A percentile compares a stretch with the other conserved stretches of the same genome.
phyloP scores from a whole-genome alignment of 805 yeast species.

The Wilhelminamyces savonicus region DNA sequence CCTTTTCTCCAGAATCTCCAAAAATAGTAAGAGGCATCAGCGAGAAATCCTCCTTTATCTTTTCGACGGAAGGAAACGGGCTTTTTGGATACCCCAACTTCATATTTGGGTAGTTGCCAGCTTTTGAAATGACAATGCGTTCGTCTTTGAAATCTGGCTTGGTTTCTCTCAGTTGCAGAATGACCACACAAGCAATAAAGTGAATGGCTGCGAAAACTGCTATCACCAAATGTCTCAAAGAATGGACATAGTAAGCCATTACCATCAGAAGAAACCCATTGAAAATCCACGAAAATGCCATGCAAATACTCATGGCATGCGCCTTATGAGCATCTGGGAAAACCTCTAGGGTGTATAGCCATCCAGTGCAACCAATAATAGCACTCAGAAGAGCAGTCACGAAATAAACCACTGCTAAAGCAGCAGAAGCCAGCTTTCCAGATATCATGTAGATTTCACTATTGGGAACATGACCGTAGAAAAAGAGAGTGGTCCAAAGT shows the following conservation, averaged over 20 bases:
- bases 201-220: constrained; percentile 29
- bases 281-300: constrained; percentile 42
- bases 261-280: constrained; percentile 31
- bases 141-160: too few relatives aligned
- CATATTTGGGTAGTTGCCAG: too few relatives aligned
- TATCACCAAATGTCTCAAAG: constrained; percentile 35
- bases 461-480: too few relatives aligned
- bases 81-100: too few relatives aligned
- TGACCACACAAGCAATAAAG: constrained; percentile 21
- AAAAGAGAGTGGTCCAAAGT: constrained; percentile 29
- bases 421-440: constrained; percentile 34
- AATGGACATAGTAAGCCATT: constrained; percentile 32
- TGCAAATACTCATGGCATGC: constrained; percentile 41
- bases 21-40: too few relatives aligned
- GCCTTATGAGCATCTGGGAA: constrained; percentile 40
- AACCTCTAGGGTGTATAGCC: constrained; percentile 46
- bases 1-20: too few relatives aligned
- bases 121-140: too few relatives aligned
- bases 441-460: constrained; percentile 26
- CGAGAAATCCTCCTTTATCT: too few relatives aligned
- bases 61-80: too few relatives aligned
- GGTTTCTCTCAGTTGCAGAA: constrained; percentile 41
- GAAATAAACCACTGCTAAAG: constrained; percentile 39
- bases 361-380: constrained; percentile 40
- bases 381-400: constrained; percentile 42